Base-by-base conservation (phyloP, 192 early-diverging fungal genomes). In the Umbelopsis vinacea region DNA sequence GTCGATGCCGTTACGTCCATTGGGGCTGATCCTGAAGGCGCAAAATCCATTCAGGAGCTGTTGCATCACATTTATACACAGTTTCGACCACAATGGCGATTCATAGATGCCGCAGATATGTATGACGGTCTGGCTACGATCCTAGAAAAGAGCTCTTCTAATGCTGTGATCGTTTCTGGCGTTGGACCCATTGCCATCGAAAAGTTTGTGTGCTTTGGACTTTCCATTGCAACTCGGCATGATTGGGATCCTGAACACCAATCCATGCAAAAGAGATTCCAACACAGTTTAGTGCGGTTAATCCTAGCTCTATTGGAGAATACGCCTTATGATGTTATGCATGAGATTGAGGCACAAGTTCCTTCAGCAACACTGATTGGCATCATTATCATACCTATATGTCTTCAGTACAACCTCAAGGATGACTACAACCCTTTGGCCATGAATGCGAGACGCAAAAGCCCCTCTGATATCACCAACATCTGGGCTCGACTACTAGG, bases 251-350 rank as follows among this genome's bases (percentile, higher is more conserved):
- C 69, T 26, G 79, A 78, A 21, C 46, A 55, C 2, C 40, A 52
- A 3, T 52, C 68, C 11, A 71, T 76, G 2, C 82, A 84, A 66
- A 43, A 67, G 22, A 55, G 48, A 35, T 83, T 85, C 46, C 82
- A 81, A 53, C 75, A 78, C 33, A 72, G 77, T 26, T 54, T 88
- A 9, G 85, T 87, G 12, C 72, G 82, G 23, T 55, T 88, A 8
- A 80, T 88, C 21, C 68, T 88, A 24, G 76, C 82, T 6, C 73
- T 88, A 60, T 76, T 88, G 70, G 80, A 80, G 23, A 73, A 81
- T 63, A 78, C 87, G 0, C 70, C 80, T 12, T 71, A 72, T 17
- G 81, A 86, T 66, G 82, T 84, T 6, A 52, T 86, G 17, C 17
- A 53, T 17, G 82, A 86, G 43, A 67, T 88, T 29, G 83, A 86